These are phyloP conservation scores for Thalassiosira livingstoniorum DNA, from an alignment of 352 stramenopile genomes.

Conservation along the genomic window DNA sequence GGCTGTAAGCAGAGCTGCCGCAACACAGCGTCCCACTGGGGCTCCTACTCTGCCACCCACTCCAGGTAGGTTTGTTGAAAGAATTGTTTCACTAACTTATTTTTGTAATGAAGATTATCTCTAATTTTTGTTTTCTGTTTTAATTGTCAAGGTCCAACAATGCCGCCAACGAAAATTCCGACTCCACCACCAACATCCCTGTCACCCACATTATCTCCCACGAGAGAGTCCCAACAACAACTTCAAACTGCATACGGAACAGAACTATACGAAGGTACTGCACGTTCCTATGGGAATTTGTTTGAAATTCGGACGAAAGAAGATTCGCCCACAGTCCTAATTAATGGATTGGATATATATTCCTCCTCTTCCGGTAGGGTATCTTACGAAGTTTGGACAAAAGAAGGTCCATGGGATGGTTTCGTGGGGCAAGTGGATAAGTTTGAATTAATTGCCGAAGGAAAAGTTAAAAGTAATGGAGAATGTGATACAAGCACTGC, in stretches of 20 bases:
- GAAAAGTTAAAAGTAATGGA: not conserved
- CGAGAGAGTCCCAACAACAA: constrained; percentile 8
- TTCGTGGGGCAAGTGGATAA: not conserved
- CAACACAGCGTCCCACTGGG: not conserved
- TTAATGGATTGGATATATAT: constrained; percentile 25
- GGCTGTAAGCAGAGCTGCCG: not conserved
- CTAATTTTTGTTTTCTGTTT: too few relatives aligned
- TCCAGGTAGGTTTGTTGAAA: too few relatives aligned
- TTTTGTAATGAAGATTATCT: too few relatives aligned
- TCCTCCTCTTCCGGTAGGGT: not conserved
- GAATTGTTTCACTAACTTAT: too few relatives aligned
- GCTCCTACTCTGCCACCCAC: not conserved
- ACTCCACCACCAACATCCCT: not conserved
- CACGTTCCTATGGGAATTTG: constrained; percentile 11
- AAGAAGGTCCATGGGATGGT: constrained; percentile 30
- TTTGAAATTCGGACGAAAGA: constrained; percentile 23
- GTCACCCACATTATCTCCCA: not conserved
- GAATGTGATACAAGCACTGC: not conserved
- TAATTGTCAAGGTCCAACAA: too few relatives aligned
- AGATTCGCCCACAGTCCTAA: not conserved
- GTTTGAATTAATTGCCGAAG: constrained; percentile 3
- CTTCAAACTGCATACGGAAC: constrained; percentile 10
- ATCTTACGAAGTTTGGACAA: constrained; percentile 31
- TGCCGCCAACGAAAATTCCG: not conserved
- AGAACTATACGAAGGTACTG: constrained; percentile 1